Base-by-base conservation (phyloP, 2,329 filamentous ascomycete species). In the Penicillium hesseltinei region DNA sequence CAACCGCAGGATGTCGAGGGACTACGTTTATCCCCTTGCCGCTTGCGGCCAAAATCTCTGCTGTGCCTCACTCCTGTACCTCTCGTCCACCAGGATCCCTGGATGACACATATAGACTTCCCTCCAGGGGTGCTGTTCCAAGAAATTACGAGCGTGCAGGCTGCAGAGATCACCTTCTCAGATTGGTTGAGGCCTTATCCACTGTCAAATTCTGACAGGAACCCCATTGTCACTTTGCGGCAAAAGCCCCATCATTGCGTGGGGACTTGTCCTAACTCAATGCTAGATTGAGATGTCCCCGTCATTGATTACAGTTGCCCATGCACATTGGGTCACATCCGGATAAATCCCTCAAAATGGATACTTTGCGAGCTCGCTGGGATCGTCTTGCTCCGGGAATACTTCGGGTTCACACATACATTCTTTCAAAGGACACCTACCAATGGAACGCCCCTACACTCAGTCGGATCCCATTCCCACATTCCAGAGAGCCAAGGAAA, bases 51-150 rank as follows among this genome's bases (percentile, higher is more conserved):
- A 54, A n/a, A 15, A 25, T 48, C 29, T 25, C 19, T 40, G 19
- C 27, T 9, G 56, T 65, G 36, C 56, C 62, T 61, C 9, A 13
- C 10, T 42, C 21, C 27, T 13, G 61, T 66, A 36, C 59, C 62
- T 64, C 42, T 51, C 46, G 50, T 27, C 29, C 29, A 42, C 46
- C 43, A 27, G 17, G 44, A 58, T 27, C 52, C 60, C 33, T 62
- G 60, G 56, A 62, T 64, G 63, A 63, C 53, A 65, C 51, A 56
- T 35, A 50, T 55, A 58, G 60, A 63, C 54, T 60, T 57, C 36
- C 42, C 44, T 36, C 31, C 29, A 31, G 29, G 10, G 29, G 29
- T 31, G 45, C 31, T 39, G 39, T 40, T 17, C 44, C 43, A 40
- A 48, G 19, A 13, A 15, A 31, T 23, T 23, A 46, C 13, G 25